Conservation (phyloP, 768 basidiomycete species). For the Lentinula edodes region DNA sequence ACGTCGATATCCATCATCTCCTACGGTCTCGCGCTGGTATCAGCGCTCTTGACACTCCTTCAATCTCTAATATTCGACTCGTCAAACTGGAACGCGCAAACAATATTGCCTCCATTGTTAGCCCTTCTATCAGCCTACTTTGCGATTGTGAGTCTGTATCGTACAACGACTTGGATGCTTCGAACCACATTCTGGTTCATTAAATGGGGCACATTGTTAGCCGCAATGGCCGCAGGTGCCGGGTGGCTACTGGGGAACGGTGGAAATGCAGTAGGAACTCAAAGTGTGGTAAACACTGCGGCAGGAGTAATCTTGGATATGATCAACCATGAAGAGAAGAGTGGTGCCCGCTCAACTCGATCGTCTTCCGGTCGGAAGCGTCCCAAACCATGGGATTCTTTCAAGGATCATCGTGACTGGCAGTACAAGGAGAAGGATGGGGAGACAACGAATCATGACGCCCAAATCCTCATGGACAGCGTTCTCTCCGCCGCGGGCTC, state of each 20-base stretch:
- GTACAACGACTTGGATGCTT: constrained; percentile 72
- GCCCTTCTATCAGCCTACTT: constrained; percentile 69
- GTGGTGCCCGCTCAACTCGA: constrained; percentile 20
- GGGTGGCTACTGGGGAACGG: constrained; percentile 48
- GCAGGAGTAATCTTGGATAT: constrained; percentile 35
- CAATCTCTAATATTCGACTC: constrained; percentile 36
- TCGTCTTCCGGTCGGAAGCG: constrained; percentile 11
- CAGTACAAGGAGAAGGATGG: constrained; percentile 32
- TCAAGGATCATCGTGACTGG: constrained; percentile 56
- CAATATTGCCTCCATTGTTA: constrained; percentile 68
- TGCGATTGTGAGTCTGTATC: constrained; percentile 71
- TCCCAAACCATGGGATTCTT: constrained; percentile 63
- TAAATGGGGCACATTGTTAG: constrained; percentile 71
- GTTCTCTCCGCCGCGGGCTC: constrained; percentile 28
- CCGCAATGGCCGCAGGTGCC: constrained; percentile 42
- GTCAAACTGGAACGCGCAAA: constrained; percentile 59
- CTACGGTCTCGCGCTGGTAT: constrained; percentile 43
- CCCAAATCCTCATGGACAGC: constrained; percentile 39
- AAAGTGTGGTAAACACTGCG: constrained; percentile 32
- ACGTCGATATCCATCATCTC: constrained; percentile 46
- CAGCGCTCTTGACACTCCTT: constrained; percentile 43
- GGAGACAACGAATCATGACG: constrained; percentile 17
- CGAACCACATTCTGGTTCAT: constrained; percentile 61
- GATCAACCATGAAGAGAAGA: constrained; percentile 32
- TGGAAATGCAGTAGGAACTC: constrained; percentile 27